Percentiles rank a stretch among this genome's conserved stretches.
Evolutionary conservation across 2,329 filamentous ascomycete genomes (phyloP).

Genomic region (Penicillium sp.): DNA sequence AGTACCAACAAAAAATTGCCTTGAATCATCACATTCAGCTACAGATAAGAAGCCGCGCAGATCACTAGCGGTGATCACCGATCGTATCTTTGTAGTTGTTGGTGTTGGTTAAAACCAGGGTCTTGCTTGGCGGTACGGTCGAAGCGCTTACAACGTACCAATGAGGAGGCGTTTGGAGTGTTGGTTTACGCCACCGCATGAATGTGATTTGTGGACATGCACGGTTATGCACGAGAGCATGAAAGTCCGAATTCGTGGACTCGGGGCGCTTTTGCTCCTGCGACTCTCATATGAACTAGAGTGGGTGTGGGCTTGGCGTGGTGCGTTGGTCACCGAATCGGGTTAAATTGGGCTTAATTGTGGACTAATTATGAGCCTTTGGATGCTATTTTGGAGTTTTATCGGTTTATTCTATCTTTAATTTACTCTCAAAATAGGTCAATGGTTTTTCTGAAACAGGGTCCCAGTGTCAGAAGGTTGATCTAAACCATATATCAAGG

Average conservation of each 20-base stretch:
- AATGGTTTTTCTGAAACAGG: slow-evolving; percentile 18
- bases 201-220: slow-evolving; percentile 10
- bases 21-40: background rate
- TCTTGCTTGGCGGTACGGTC: background rate
- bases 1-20: background rate
- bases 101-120: background rate
- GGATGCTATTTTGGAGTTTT: slow-evolving; percentile 21
- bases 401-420: slow-evolving; percentile 24
- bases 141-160: slow-evolving; percentile 14
- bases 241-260: background rate
- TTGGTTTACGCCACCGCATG: slow-evolving; percentile 8
- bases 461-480: slow-evolving; percentile 21
- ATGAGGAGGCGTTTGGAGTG: slow-evolving; percentile 7
- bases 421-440: slow-evolving; percentile 16
- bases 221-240: background rate
- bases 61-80: slow-evolving; percentile 6
- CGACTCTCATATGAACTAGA: background rate
- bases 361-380: slow-evolving; percentile 23
- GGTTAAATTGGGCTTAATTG: slow-evolving; percentile 5
- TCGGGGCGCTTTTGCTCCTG: background rate
- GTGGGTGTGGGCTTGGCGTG: background rate
- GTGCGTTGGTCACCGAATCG: slow-evolving; percentile 7
- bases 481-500: slow-evolving; percentile 16
- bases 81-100: background rate
- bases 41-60: background rate